phyloP scores from a whole-genome alignment of 176 grass and related monocot genomes.

The Rhipidocladum racemiflorum region DNA sequence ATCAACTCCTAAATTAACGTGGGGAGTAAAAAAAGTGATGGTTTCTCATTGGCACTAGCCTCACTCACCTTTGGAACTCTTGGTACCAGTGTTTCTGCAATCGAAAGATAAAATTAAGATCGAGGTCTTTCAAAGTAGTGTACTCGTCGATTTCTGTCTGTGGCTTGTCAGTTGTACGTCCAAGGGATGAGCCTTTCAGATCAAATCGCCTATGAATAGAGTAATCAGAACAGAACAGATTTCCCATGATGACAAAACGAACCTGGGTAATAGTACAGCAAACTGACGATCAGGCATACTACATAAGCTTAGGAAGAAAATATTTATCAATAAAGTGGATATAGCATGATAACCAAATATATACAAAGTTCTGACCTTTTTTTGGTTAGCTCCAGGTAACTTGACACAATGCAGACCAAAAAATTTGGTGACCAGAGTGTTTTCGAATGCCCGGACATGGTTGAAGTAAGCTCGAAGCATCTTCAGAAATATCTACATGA shows the following conservation, averaged over 20 bases:
- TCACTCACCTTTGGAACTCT: constrained; percentile 77
- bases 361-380: constrained; percentile 63
- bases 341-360: constrained; percentile 6
- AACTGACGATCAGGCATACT: constrained; percentile 32
- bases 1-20: constrained; percentile 19
- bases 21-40: not conserved
- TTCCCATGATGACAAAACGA: constrained; percentile 99
- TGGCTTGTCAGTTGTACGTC: constrained; percentile 81
- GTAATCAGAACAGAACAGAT: constrained; percentile 82
- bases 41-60: not conserved
- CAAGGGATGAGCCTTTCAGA: constrained; percentile 89
- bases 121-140: constrained; percentile 95
- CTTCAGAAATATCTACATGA: constrained; percentile 74
- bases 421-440: constrained; percentile 92
- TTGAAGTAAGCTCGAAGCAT: constrained; percentile 98
- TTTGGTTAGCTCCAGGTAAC: constrained; percentile 79
- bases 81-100: constrained; percentile 73
- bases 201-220: constrained; percentile 84
- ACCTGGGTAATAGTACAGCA: constrained; percentile 47
- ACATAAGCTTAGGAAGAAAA: constrained; percentile 3
- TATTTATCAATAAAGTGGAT: not conserved
- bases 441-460: constrained; percentile 80
- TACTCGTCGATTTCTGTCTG: constrained; percentile 86
- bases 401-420: constrained; percentile 97
- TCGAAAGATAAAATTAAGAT: constrained; percentile 95